A percentile compares a stretch with the other conserved stretches of the same genome.
Conservation (phyloP, 257 asterid genomes). For the Orobanche coerulescens region DNA sequence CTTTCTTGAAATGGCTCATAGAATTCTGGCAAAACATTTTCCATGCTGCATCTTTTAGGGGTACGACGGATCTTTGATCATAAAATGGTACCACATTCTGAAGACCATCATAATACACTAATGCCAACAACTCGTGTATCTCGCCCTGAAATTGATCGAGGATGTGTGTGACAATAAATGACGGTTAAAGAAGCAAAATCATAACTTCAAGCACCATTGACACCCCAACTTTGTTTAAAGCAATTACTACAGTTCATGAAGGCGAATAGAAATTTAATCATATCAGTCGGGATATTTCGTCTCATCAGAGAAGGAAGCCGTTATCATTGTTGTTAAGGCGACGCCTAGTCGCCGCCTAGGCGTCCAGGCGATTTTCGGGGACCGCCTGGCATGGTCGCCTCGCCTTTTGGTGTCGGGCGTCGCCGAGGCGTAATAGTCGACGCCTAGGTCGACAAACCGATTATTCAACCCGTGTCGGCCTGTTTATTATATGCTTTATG, state of each 20-base stretch:
- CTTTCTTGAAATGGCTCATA: constrained; percentile 84
- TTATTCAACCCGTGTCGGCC: no score
- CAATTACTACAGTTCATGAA: neutral
- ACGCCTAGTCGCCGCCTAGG: no score
- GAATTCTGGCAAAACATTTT: constrained; percentile 80
- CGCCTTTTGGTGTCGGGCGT: no score
- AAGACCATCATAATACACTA: constrained; percentile 90
- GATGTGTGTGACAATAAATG: constrained; percentile 7
- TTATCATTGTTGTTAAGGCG: no score
- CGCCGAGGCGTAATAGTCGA: no score
- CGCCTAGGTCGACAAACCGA: no score
- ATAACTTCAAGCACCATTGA: constrained; percentile 17
- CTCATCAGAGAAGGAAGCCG: neutral
- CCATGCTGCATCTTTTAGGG: constrained; percentile 70
- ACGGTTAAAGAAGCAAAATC: constrained; percentile 9
- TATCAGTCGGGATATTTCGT: constrained; percentile 5
- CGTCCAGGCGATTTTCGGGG: no score
- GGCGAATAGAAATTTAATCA: constrained; percentile 9
- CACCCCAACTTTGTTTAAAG: constrained; percentile 15
- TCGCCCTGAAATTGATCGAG: constrained; percentile 62
- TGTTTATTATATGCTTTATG: no score
- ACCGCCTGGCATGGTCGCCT: no score
- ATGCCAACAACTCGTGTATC: constrained; percentile 91
- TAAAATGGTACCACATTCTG: constrained; percentile 97
- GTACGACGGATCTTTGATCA: constrained; percentile 75